Evolutionary conservation across 768 basidiomycete genomes (phyloP).

Genomic region (Galerina marginata): DNA sequence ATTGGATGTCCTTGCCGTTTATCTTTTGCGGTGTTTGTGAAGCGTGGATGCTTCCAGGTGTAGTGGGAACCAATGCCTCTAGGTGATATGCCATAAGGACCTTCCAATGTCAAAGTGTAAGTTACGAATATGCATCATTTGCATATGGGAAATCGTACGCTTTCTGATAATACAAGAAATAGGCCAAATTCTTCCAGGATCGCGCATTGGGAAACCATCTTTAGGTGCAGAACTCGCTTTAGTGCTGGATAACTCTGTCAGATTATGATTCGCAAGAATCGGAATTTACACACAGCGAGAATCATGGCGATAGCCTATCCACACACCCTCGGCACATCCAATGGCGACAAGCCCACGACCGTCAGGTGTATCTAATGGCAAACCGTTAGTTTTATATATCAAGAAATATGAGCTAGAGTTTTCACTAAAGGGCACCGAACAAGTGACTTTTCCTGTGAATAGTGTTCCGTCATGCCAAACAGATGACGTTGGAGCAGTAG

Average conservation of each 20-base stretch:
- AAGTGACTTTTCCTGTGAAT: constrained; percentile 87
- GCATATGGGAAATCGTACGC: constrained; percentile 53
- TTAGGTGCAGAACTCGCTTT: constrained; percentile 90
- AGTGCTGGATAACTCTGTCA: constrained; percentile 63
- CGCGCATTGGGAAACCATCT: constrained; percentile 91
- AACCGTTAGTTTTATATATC: background rate
- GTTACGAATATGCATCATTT: background rate
- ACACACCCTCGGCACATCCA: constrained; percentile 92
- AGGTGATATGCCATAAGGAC: constrained; percentile 93
- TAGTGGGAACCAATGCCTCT: constrained; percentile 92
- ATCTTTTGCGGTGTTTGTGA: constrained; percentile 89
- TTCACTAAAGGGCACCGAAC: constrained; percentile 90
- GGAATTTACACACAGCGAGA: constrained; percentile 66
- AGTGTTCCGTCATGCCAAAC: constrained; percentile 74
- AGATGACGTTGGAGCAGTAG: constrained; percentile 48
- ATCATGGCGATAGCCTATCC: constrained; percentile 92
- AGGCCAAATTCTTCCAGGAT: constrained; percentile 97
- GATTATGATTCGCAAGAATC: background rate
- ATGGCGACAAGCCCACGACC: constrained; percentile 84
- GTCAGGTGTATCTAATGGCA: constrained; percentile 79
- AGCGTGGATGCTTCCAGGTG: constrained; percentile 66
- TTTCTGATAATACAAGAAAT: constrained; percentile 93
- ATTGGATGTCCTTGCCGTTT: constrained; percentile 90
- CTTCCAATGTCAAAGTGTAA: constrained; percentile 41
- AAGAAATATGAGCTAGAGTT: background rate